Evolutionary conservation across 73 alveolate species (phyloP).

Genomic region (Paramecium tetraurelia): DNA sequence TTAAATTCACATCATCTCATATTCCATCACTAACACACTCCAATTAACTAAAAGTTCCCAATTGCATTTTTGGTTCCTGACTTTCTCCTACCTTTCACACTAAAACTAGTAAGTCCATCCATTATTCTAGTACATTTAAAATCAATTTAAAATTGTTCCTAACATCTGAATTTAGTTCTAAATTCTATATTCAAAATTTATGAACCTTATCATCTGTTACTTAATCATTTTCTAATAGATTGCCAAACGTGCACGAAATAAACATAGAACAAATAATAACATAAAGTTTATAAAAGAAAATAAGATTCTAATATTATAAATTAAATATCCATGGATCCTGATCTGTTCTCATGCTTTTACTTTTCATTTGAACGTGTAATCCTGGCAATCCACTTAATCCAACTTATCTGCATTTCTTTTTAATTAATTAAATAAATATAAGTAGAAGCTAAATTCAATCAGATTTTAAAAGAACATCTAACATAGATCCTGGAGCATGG

Average conservation of each 20-base stretch:
- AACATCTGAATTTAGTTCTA: not conserved
- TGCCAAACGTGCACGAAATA: not conserved
- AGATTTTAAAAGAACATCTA: not conserved
- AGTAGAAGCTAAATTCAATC: slow-evolving; percentile 16
- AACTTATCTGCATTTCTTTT: not conserved
- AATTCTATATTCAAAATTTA: not conserved
- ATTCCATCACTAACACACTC: not conserved
- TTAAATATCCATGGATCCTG: not conserved
- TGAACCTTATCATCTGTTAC: not conserved
- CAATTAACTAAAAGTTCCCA: not conserved
- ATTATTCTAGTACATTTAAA: not conserved
- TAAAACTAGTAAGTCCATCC: not conserved
- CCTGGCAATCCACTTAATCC: not conserved
- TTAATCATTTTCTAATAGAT: no score
- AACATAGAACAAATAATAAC: not conserved
- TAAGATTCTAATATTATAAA: not conserved
- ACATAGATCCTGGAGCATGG: slow-evolving; percentile 9
- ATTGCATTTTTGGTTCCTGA: not conserved
- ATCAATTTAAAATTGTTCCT: not conserved
- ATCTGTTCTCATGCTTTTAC: not conserved
- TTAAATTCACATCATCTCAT: not conserved
- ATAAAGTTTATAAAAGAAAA: not conserved
- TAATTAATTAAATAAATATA: not conserved
- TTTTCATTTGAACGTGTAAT: not conserved
- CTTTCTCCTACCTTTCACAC: not conserved